phyloP scores from a whole-genome alignment of 129 eudicot genomes.

The Calendula officinalis region DNA sequence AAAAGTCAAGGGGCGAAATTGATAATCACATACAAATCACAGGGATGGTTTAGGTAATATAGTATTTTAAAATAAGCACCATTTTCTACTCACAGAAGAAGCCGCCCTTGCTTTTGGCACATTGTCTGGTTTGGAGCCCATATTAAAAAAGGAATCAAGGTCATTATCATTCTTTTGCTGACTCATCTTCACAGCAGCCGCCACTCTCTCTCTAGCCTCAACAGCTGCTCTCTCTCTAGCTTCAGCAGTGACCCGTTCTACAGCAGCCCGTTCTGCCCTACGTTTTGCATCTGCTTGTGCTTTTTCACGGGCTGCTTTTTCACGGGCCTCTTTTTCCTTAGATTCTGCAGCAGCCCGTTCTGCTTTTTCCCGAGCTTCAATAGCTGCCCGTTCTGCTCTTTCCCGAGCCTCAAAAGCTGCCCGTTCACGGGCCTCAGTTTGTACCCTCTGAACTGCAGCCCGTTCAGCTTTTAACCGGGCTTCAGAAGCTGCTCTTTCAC shows the following conservation, averaged over 20 bases:
- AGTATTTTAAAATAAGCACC: constrained; percentile 26
- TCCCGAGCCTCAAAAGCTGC: constrained; percentile 80
- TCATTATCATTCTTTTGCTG: constrained; percentile 75
- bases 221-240: no score
- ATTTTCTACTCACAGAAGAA: constrained; percentile 52
- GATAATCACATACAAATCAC: no score
- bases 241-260: no score
- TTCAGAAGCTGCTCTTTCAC: no score
- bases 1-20: no score
- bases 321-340: constrained; percentile 69
- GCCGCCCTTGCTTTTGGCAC: constrained; percentile 69
- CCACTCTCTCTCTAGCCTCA: no score
- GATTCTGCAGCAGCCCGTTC: constrained; percentile 71
- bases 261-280: no score
- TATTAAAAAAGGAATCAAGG: constrained; percentile 71
- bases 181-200: constrained; percentile 57
- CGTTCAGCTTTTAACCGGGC: constrained; percentile 61
- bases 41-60: no score
- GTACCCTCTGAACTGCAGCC: constrained; percentile 85
- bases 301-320: constrained; percentile 64
- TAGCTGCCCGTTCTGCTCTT: constrained; percentile 80
- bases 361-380: constrained; percentile 72
- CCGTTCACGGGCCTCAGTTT: constrained; percentile 96
- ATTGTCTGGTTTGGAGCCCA: constrained; percentile 76
- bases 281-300: no score